Percentiles rank a stretch among this genome's conserved stretches.
Conservation (phyloP, 2,329 filamentous ascomycete genomes). For the Cytospora chrysosperma region DNA sequence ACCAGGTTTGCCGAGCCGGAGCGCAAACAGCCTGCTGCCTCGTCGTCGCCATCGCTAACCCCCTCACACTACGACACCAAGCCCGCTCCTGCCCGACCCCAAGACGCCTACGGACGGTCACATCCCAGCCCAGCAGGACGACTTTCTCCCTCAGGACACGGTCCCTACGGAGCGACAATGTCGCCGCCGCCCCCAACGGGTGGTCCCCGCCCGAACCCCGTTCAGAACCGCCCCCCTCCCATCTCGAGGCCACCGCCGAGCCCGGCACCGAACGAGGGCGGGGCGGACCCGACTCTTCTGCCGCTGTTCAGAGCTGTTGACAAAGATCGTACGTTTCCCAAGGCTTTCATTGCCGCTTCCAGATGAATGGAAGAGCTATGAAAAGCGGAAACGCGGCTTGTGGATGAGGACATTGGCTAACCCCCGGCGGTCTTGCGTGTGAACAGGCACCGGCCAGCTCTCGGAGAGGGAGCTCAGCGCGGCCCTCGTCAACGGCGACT, state of each 20-base stretch:
- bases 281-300: constrained; percentile 71
- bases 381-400: background rate
- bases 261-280: constrained; percentile 49
- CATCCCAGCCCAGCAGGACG: constrained; percentile 12
- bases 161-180: constrained; percentile 36
- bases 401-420: background rate
- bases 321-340: constrained; percentile 62
- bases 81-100: constrained; percentile 44
- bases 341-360: background rate
- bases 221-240: constrained; percentile 53
- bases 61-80: constrained; percentile 49
- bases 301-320: constrained; percentile 90
- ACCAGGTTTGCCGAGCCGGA: constrained; percentile 53
- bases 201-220: constrained; percentile 40
- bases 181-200: constrained; percentile 52
- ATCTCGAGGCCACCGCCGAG: constrained; percentile 65
- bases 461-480: constrained; percentile 83
- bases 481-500: constrained; percentile 94
- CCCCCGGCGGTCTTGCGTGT: background rate
- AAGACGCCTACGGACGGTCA: constrained; percentile 27
- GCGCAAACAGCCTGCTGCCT: constrained; percentile 32
- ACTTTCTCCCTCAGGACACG: constrained; percentile 15
- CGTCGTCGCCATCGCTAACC: constrained; percentile 27
- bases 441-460: constrained; percentile 71
- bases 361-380: too few relatives aligned